Evolutionary conservation across 768 basidiomycete species (phyloP).

Genomic region (Boletus bicolor): DNA sequence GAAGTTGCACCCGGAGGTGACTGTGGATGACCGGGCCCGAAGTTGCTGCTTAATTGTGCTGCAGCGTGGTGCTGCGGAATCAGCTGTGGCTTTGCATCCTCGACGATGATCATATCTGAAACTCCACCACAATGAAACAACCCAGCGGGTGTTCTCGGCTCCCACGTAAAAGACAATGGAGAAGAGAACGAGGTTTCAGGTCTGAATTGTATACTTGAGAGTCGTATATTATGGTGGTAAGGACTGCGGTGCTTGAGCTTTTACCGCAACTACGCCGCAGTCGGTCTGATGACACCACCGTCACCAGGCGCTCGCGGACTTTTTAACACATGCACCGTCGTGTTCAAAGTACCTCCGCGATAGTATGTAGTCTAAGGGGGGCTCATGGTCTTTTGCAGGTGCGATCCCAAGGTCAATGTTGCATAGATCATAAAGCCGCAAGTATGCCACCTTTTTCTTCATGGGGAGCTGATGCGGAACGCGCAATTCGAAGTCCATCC

Average conservation of each 20-base stretch:
- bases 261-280: background rate
- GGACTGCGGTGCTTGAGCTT: background rate
- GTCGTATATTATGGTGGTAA: background rate
- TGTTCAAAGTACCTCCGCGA: background rate
- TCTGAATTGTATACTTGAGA: background rate
- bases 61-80: background rate
- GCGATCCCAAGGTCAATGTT: background rate
- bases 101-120: background rate
- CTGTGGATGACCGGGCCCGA: slow-evolving; percentile 7
- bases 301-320: background rate
- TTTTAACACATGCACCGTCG: background rate
- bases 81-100: background rate
- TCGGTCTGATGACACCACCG: background rate
- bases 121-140: background rate
- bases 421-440: background rate
- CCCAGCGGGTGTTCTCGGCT: background rate
- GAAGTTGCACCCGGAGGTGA: background rate
- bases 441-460: background rate
- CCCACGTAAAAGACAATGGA: background rate
- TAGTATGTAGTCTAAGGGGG: background rate
- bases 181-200: background rate
- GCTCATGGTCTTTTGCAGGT: background rate
- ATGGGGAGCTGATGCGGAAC: background rate
- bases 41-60: background rate
- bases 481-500: background rate